Conservation (phyloP, 805 yeast genomes). For the Candida oleophila region DNA sequence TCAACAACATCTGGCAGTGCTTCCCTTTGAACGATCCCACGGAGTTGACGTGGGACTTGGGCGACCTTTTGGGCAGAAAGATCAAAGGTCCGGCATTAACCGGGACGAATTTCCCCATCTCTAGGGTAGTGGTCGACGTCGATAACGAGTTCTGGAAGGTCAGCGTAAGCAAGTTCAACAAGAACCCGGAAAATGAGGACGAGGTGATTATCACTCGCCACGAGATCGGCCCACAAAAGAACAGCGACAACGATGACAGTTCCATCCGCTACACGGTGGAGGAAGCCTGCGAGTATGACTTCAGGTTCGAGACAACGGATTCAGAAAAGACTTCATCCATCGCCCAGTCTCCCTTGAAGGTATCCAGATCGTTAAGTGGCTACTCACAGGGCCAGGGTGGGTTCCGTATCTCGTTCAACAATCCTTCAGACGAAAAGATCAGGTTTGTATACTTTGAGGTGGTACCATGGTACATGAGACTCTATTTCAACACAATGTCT, state of each 20-base stretch:
- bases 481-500: constrained; percentile 70
- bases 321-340: constrained; percentile 42
- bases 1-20: constrained; percentile 63
- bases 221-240: constrained; percentile 8
- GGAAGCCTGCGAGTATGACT: constrained; percentile 27
- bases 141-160: constrained; percentile 49
- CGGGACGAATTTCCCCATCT: constrained; percentile 36
- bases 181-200: background rate
- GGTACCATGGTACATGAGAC: constrained; percentile 89
- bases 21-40: constrained; percentile 66
- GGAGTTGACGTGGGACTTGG: constrained; percentile 50
- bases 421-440: constrained; percentile 53
- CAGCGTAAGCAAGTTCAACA: constrained; percentile 6
- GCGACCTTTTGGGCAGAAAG: constrained; percentile 66
- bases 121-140: constrained; percentile 43
- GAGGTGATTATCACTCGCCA: background rate
- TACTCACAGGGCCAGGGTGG: constrained; percentile 92
- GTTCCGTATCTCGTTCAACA: constrained; percentile 71
- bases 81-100: constrained; percentile 62
- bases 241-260: constrained; percentile 8
- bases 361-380: constrained; percentile 86
- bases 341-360: constrained; percentile 63
- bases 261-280: constrained; percentile 14
- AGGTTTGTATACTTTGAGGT: constrained; percentile 70
- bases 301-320: constrained; percentile 44